Conservation (phyloP, 1,139 yeast genomes). For the Hansenula lynferdii region DNA sequence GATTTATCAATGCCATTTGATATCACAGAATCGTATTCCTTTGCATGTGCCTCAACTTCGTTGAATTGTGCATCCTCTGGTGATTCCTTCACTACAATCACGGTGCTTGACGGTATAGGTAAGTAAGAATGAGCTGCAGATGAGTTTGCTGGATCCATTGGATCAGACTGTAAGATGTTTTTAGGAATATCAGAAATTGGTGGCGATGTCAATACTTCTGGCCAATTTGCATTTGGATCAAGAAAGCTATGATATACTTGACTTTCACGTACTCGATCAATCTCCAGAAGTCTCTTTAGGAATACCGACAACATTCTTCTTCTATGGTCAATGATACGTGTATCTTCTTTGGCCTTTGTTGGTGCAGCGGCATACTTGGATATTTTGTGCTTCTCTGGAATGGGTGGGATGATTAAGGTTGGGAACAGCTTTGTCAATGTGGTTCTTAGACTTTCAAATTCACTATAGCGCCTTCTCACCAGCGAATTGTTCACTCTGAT, state of each 20-base stretch:
- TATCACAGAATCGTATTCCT: constrained; percentile 46
- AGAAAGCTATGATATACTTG: constrained; percentile 66
- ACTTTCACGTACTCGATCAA: constrained; percentile 48
- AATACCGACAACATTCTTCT: constrained; percentile 73
- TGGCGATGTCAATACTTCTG: constrained; percentile 43
- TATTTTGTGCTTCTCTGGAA: constrained; percentile 76
- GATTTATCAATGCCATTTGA: constrained; percentile 54
- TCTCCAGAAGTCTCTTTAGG: constrained; percentile 63
- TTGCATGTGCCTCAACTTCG: constrained; percentile 40
- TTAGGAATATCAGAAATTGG: constrained; percentile 45
- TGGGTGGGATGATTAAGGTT: constrained; percentile 84
- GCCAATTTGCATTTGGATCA: constrained; percentile 82
- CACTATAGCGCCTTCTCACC: constrained; percentile 74
- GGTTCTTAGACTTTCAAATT: constrained; percentile 72
- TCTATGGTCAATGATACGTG: constrained; percentile 46
- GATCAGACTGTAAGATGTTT: constrained; percentile 44
- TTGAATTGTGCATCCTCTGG: constrained; percentile 33
- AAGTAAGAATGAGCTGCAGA: constrained; percentile 49
- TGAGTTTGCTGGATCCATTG: constrained; percentile 39
- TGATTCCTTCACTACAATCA: constrained; percentile 18
- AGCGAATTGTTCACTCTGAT: constrained; percentile 57
- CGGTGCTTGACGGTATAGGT: constrained; percentile 52
- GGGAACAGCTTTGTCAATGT: constrained; percentile 67
- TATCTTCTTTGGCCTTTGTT: constrained; percentile 43
- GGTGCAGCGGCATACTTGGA: constrained; percentile 45